These are phyloP conservation scores for Excoecaria cochinchinensis DNA, from an alignment of 345 rosid species.

Conservation along the genomic window DNA sequence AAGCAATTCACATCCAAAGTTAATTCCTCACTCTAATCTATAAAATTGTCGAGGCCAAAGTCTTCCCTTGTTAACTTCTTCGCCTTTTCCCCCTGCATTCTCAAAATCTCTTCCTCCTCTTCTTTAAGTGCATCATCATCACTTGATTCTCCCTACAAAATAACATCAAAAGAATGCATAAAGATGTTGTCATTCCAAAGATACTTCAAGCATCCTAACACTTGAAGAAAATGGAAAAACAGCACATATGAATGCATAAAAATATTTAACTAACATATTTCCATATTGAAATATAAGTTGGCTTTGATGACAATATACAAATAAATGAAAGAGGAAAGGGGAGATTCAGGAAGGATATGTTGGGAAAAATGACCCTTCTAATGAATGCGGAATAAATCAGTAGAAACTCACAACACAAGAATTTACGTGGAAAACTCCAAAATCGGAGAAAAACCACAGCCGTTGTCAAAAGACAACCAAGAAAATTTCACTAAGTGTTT, in stretches of 20 bases:
- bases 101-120: constrained; percentile 67
- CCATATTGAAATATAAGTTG: background rate
- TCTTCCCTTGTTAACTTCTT: constrained; percentile 57
- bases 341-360: background rate
- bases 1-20: constrained; percentile 63
- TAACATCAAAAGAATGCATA: constrained; percentile 1
- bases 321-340: background rate
- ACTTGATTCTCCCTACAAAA: constrained; percentile 61
- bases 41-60: constrained; percentile 61
- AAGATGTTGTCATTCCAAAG: background rate
- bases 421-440: too few relatives aligned
- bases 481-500: too few relatives aligned
- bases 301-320: background rate
- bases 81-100: constrained; percentile 50
- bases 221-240: background rate
- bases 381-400: too few relatives aligned
- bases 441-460: too few relatives aligned
- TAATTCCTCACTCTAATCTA: constrained; percentile 54
- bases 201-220: background rate
- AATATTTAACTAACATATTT: background rate
- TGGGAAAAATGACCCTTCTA: too few relatives aligned
- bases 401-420: too few relatives aligned
- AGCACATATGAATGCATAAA: background rate
- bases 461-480: too few relatives aligned
- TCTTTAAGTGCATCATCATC: constrained; percentile 67